phyloP scores from a whole-genome alignment of 2,329 filamentous ascomycete species.

The Cytospora leucostoma region DNA sequence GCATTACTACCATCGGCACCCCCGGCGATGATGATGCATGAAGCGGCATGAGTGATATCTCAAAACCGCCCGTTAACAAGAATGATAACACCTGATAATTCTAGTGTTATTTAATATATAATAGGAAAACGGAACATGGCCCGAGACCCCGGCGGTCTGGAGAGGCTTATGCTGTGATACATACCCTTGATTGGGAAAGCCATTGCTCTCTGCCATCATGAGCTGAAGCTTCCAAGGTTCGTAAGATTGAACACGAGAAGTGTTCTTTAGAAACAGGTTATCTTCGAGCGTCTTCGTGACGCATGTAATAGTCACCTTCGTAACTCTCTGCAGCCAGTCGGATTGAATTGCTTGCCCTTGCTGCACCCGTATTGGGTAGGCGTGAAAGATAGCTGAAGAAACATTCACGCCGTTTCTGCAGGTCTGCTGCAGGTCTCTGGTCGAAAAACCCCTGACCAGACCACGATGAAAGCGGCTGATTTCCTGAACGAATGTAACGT shows the following conservation, averaged over 20 bases:
- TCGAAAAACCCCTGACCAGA: background rate
- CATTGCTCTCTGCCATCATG: background rate
- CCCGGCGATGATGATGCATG: too few relatives aligned
- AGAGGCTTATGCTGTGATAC: background rate
- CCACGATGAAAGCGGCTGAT: background rate
- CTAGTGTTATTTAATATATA: too few relatives aligned
- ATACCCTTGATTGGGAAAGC: background rate
- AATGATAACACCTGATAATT: background rate
- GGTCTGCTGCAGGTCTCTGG: conserved; percentile 8
- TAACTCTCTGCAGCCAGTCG: conserved; percentile 8
- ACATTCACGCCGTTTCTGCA: background rate
- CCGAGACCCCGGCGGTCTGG: background rate
- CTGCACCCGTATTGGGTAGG: background rate
- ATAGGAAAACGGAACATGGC: background rate
- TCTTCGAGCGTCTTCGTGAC: background rate
- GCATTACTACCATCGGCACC: too few relatives aligned
- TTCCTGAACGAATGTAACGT: background rate
- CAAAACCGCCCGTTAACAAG: background rate
- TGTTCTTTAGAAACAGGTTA: background rate
- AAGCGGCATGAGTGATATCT: background rate
- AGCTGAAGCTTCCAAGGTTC: background rate
- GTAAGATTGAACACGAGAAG: background rate
- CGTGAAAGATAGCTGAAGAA: background rate
- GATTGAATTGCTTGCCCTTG: background rate
- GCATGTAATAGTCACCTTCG: conserved; percentile 17